Evolutionary conservation across 371 early-diverging fungal genomes (phyloP).

Genomic region (Zychaea mexicana): DNA sequence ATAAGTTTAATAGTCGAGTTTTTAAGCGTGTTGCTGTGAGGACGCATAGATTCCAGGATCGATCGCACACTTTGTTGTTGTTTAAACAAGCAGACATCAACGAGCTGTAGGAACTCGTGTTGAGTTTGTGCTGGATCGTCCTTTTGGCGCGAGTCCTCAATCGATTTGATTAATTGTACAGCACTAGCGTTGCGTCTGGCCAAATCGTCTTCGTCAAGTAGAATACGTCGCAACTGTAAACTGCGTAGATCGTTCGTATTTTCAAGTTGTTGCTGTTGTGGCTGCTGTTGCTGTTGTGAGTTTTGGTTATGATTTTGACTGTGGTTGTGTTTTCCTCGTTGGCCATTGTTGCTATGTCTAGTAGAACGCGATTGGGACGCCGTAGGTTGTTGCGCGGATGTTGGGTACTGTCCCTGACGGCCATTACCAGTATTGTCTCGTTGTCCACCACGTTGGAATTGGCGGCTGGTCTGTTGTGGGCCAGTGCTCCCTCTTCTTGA

Average conservation of each 20-base stretch:
- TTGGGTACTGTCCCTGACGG: background rate
- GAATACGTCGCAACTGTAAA: slow-evolving; percentile 26
- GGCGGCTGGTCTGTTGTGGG: background rate
- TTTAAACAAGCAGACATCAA: slow-evolving; percentile 36
- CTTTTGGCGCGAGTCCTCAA: slow-evolving; percentile 30
- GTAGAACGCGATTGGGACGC: background rate
- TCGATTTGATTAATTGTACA: slow-evolving; percentile 22
- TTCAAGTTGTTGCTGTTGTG: background rate
- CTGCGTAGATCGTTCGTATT: slow-evolving; percentile 22
- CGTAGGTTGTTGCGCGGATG: background rate
- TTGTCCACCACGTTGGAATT: background rate
- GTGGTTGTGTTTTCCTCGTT: background rate
- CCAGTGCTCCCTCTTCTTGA: background rate
- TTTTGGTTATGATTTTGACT: background rate
- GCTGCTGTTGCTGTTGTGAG: background rate
- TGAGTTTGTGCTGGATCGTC: slow-evolving; percentile 28
- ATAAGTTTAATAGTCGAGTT: slow-evolving; percentile 10
- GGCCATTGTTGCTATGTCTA: background rate
- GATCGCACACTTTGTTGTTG: slow-evolving; percentile 19
- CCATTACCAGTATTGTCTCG: background rate
- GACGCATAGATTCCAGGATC: slow-evolving; percentile 27
- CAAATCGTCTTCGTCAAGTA: slow-evolving; percentile 36
- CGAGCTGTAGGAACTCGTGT: slow-evolving; percentile 36
- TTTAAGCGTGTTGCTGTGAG: slow-evolving; percentile 13
- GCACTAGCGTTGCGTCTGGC: slow-evolving; percentile 25